These are phyloP conservation scores for Volvox reticuliferus DNA, from an alignment of 139 green algal species.

Conservation along the genomic window DNA sequence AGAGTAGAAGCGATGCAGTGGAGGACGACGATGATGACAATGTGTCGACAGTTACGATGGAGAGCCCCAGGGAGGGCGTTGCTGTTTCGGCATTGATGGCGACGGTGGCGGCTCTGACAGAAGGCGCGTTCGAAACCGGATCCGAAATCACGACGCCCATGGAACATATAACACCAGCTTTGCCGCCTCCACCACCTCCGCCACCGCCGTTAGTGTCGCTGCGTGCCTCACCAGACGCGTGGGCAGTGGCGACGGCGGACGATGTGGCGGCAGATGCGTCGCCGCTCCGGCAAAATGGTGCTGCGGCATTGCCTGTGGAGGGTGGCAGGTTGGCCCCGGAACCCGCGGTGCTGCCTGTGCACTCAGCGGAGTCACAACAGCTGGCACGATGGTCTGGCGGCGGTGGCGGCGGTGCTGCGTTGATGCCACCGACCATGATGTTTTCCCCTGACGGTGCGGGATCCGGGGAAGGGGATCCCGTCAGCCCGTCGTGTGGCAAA, in stretches of 20 bases:
- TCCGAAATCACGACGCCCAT: not conserved
- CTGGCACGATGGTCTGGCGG: no score
- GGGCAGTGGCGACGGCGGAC: not conserved
- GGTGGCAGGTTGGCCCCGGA: no score
- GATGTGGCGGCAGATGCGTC: not conserved
- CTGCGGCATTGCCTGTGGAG: no score
- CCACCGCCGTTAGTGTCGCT: not conserved
- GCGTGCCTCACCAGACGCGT: not conserved
- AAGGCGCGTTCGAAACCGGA: not conserved
- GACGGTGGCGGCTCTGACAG: not conserved
- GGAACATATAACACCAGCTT: not conserved
- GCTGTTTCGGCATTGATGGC: not conserved
- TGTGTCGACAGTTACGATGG: not conserved
- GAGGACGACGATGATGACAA: not conserved
- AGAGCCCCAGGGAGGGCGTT: not conserved
- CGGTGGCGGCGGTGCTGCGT: no score
- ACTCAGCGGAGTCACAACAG: not conserved
- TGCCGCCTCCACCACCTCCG: no score
- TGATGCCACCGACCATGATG: not conserved
- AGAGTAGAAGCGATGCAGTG: no score
- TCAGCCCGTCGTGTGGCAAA: no score
- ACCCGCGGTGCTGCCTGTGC: not conserved
- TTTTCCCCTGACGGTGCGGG: not conserved
- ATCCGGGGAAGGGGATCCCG: not conserved
- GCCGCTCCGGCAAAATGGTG: no score